These are phyloP conservation scores for Blastobotrys terrestris DNA, from an alignment of 805 yeast genomes.

Conservation along the genomic window DNA sequence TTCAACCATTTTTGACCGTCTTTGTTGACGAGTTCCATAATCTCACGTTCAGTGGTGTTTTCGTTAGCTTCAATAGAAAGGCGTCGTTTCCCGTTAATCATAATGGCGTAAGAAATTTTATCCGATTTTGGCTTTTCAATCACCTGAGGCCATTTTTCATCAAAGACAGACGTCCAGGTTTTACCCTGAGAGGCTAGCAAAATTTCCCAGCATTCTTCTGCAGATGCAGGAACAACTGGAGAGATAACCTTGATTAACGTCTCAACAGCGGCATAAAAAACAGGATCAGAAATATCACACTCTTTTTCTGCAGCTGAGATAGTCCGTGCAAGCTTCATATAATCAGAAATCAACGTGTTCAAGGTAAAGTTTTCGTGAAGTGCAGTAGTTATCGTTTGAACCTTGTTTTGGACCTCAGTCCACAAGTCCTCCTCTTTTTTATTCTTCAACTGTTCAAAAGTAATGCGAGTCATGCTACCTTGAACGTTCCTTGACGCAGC, in stretches of 20 bases:
- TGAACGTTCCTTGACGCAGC: slow-evolving; percentile 11
- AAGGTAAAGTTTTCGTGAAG: slow-evolving; percentile 54
- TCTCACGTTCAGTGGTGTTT: slow-evolving; percentile 26
- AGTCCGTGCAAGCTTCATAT: slow-evolving; percentile 71
- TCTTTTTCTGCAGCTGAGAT: slow-evolving; percentile 24
- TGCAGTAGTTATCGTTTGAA: slow-evolving; percentile 51
- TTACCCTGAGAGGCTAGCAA: slow-evolving; percentile 28
- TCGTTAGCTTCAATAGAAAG: slow-evolving; percentile 6
- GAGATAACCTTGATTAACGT: slow-evolving; percentile 58
- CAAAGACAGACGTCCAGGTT: slow-evolving; percentile 46
- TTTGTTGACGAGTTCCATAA: slow-evolving; percentile 23
- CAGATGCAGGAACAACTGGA: slow-evolving; percentile 75
- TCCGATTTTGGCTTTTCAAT: slow-evolving; percentile 33
- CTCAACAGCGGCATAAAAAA: slow-evolving; percentile 40
- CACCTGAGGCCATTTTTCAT: slow-evolving; percentile 58
- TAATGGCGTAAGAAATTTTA: slow-evolving; percentile 9
- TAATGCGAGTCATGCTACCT: slow-evolving; percentile 22
- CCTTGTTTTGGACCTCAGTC: slow-evolving; percentile 46
- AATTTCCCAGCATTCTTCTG: slow-evolving; percentile 76
- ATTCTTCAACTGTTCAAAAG: not conserved
- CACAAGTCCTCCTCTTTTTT: slow-evolving; percentile 48
- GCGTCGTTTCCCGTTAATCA: slow-evolving; percentile 17
- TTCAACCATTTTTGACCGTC: slow-evolving; percentile 40
- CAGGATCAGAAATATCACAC: slow-evolving; percentile 33
- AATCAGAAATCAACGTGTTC: slow-evolving; percentile 84